A percentile compares a stretch with the other conserved stretches of the same genome.
phyloP scores from a whole-genome alignment of 1,139 yeast species.

The Hyphopichia buzzinii region DNA sequence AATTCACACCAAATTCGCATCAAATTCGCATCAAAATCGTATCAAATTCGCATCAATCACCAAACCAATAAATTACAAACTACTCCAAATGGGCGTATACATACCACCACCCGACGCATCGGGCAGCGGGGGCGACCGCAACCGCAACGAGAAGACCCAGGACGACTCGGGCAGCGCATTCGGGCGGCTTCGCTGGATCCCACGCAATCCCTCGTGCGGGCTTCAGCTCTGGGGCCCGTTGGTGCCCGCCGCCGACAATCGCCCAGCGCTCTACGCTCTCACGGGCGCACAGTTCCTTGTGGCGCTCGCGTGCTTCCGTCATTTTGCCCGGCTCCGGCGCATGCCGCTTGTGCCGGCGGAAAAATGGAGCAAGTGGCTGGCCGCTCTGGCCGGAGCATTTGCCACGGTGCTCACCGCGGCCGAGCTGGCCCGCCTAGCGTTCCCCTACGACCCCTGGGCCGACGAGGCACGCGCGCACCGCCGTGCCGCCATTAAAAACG shows the following conservation, averaged over 20 bases:
- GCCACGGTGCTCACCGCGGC: slow-evolving; percentile 34
- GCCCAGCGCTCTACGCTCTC: slow-evolving; percentile 45
- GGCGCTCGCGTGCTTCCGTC: slow-evolving; percentile 27
- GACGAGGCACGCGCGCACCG: slow-evolving; percentile 57
- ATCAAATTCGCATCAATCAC: no score
- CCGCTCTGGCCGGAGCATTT: neutral
- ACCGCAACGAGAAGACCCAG: slow-evolving; percentile 3
- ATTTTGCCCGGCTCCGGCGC: slow-evolving; percentile 6
- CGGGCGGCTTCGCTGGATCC: slow-evolving; percentile 12
- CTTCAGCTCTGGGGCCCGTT: slow-evolving; percentile 60
- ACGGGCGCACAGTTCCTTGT: slow-evolving; percentile 47
- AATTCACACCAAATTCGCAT: no score
- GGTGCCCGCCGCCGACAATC: slow-evolving; percentile 62
- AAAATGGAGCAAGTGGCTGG: slow-evolving; percentile 13
- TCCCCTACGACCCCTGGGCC: slow-evolving; percentile 64
- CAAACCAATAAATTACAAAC: no score
- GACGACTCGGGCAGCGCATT: slow-evolving; percentile 1
- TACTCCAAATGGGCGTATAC: slow-evolving; percentile 38
- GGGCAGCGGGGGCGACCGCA: slow-evolving; percentile 7
- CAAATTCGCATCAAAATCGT: no score
- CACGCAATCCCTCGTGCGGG: slow-evolving; percentile 54
- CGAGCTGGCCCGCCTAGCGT: slow-evolving; percentile 46
- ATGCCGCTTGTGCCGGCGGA: slow-evolving; percentile 9
- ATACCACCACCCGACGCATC: slow-evolving; percentile 28
- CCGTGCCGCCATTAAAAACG: slow-evolving; percentile 39